Evolutionary conservation across 2,329 filamentous ascomycete genomes (phyloP).

Genomic region (Calonectria naviculata): DNA sequence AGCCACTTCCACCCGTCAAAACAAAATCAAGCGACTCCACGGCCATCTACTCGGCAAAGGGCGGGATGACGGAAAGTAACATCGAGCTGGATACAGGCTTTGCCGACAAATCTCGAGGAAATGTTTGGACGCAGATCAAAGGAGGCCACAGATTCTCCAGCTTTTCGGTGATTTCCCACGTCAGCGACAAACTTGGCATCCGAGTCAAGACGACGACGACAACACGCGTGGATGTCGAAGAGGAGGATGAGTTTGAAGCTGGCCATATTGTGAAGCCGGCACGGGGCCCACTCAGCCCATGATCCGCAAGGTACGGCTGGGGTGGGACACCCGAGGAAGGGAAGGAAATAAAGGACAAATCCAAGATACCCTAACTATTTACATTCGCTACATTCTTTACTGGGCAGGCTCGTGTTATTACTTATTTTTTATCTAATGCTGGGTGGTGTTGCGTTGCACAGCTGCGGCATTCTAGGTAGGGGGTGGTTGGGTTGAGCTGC

Average conservation of each 20-base stretch:
- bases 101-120: slow-evolving; percentile 43
- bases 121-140: slow-evolving; percentile 46
- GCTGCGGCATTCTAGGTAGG: not conserved
- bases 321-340: not conserved
- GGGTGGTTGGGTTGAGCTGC: not conserved
- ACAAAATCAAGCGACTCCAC: slow-evolving; percentile 14
- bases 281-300: slow-evolving; percentile 7
- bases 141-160: slow-evolving; percentile 32
- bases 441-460: not conserved
- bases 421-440: slow-evolving; percentile 8
- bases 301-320: not conserved
- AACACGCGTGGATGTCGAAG: slow-evolving; percentile 2
- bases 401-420: not conserved
- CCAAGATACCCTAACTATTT: not conserved
- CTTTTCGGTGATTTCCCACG: slow-evolving; percentile 36
- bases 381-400: slow-evolving; percentile 2
- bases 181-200: slow-evolving; percentile 34
- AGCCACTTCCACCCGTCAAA: slow-evolving; percentile 2
- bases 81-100: slow-evolving; percentile 38
- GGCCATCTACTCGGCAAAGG: not conserved
- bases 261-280: not conserved
- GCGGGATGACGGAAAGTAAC: slow-evolving; percentile 36
- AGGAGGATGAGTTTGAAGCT: slow-evolving; percentile 12
- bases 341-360: not conserved
- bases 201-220: slow-evolving; percentile 37